Base-by-base conservation (phyloP, 805 yeast genomes). In the Metschnikowia sp. region DNA sequence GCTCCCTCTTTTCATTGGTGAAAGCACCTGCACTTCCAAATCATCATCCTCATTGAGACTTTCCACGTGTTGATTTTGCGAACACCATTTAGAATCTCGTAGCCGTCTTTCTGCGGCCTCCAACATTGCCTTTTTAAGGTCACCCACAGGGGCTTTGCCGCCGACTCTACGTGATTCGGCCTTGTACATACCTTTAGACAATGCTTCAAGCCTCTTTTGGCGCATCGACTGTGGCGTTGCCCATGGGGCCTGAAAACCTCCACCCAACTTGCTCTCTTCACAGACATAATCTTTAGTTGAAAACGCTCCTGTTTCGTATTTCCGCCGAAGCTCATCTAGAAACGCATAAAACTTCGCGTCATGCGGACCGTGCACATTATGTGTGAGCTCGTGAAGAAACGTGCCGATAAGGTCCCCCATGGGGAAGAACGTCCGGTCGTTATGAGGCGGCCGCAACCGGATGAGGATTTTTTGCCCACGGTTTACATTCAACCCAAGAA, bases 301-400 rank as follows among this genome's bases (percentile, higher is more conserved):
- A 33, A 69, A 70, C 5, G 79, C 71, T 0, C 77, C 75, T 8
- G 70, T 66, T 44, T 72, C 73, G 56, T 68, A 81, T 57, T 85
- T 68, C 6, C 68, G 69, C 47, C 77, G 78, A 36, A 86, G 69
- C 49, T 78, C 81, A 45, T 86, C 92, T 53, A 89, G 63, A 42
- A 76, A 75, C 42, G 69, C 68, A 61, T 88, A 88, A 60, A 92
- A 92, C 49, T 66, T 67, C 2, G 68, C 77, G 68, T 92, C 85
- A 61, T 92, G 98, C 0, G 96, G 86, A 0, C 97, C 96, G 58
- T 70, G 70, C 18, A 74, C 61, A 62, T 89, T 91, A 62, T 92
- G 98, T 2, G 88, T 79, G 36, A 92, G 71, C 62, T 92, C 98
- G 64, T 92, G 98, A 5, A 92, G 69, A 82, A 90, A 78, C 0